A percentile compares a stretch with the other conserved stretches of the same genome.
phyloP scores from a whole-genome alignment of 495 filamentous ascomycete species.

The Entonaema liquescens region DNA sequence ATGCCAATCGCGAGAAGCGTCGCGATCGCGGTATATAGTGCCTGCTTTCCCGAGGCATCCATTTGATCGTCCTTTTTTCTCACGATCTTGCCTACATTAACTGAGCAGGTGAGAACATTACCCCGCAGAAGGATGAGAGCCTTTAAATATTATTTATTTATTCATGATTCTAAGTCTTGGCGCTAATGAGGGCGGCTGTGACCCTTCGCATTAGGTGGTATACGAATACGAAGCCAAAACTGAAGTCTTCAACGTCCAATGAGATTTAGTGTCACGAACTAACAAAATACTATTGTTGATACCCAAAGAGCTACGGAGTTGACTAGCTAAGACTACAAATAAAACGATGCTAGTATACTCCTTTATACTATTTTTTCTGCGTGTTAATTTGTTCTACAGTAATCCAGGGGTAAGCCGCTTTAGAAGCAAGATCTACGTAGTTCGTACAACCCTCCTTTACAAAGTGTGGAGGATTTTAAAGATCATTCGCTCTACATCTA shows the following conservation, averaged over 20 bases:
- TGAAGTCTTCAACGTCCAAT: neutral
- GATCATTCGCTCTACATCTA: neutral
- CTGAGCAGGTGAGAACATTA: neutral
- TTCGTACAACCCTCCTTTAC: neutral
- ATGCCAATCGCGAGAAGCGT: constrained; percentile 43
- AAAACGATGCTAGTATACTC: no score
- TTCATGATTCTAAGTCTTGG: neutral
- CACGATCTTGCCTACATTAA: neutral
- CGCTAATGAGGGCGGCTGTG: neutral
- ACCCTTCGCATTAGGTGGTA: neutral
- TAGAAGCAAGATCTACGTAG: neutral
- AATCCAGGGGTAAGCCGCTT: neutral
- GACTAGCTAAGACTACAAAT: neutral
- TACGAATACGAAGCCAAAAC: neutral
- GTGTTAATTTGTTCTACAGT: no score
- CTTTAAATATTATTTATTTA: neutral
- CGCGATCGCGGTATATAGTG: constrained; percentile 19
- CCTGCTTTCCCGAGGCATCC: constrained; percentile 25
- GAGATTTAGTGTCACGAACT: no score
- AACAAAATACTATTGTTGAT: no score
- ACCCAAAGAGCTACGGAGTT: neutral
- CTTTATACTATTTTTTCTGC: no score
- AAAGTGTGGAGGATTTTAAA: neutral
- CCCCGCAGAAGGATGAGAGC: neutral
- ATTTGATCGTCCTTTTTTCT: constrained; percentile 13